Conservation (phyloP, 1,139 yeast genomes). For the Kodamaea plutei region DNA sequence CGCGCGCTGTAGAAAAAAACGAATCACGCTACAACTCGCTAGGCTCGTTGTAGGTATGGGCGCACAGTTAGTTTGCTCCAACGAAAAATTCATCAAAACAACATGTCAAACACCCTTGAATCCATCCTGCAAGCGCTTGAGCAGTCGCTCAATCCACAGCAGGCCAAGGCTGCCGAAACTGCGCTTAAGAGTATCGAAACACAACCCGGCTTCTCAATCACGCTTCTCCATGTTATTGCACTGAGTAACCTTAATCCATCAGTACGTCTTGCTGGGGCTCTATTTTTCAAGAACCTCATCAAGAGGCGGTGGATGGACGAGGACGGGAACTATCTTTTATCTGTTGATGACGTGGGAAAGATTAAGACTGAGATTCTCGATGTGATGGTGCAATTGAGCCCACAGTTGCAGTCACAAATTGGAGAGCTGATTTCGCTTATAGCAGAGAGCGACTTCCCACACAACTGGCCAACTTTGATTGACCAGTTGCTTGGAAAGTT, state of each 20-base stretch:
- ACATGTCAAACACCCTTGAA: too few species aligned
- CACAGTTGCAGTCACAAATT: slow-evolving; percentile 74
- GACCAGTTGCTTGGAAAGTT: slow-evolving; percentile 71
- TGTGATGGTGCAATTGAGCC: slow-evolving; percentile 78
- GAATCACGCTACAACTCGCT: too few species aligned
- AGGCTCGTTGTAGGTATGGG: too few species aligned
- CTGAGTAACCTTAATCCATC: slow-evolving; percentile 49
- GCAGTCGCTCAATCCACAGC: slow-evolving; percentile 46
- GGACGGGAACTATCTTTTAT: slow-evolving; percentile 71
- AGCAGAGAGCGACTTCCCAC: slow-evolving; percentile 96
- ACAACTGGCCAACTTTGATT: slow-evolving; percentile 75
- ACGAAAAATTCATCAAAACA: slow-evolving; percentile 21
- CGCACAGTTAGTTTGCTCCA: background rate
- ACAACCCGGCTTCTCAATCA: slow-evolving; percentile 69
- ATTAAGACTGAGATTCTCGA: slow-evolving; percentile 76
- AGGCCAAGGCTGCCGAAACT: slow-evolving; percentile 60
- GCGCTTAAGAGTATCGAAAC: slow-evolving; percentile 58
- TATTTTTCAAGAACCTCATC: slow-evolving; percentile 85
- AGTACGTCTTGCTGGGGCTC: slow-evolving; percentile 80
- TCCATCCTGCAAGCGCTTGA: slow-evolving; percentile 45
- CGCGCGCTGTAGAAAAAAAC: too few species aligned
- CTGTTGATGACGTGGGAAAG: slow-evolving; percentile 56
- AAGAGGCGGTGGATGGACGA: slow-evolving; percentile 87
- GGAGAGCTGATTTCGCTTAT: slow-evolving; percentile 91
- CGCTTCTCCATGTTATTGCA: slow-evolving; percentile 75